Conservation (phyloP, 2,329 filamentous ascomycete genomes). For the Ophiostoma montium region DNA sequence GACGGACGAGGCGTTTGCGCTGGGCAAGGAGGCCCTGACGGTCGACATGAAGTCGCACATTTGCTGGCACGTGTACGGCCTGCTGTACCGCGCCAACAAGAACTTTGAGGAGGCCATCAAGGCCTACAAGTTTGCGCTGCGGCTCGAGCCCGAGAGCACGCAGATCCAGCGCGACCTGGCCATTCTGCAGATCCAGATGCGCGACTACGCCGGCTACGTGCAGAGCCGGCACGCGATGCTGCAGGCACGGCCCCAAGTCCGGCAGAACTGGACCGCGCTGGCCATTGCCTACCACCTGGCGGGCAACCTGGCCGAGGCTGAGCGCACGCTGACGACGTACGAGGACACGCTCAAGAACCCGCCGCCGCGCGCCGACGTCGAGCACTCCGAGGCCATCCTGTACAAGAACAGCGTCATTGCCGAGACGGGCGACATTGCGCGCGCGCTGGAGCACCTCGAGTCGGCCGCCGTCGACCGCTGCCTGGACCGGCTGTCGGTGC, state of each 20-base stretch:
- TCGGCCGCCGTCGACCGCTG: conserved; percentile 59
- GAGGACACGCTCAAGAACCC: conserved; percentile 81
- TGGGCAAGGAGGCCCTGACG: conserved; percentile 83
- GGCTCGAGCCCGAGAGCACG: conserved; percentile 81
- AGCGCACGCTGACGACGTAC: conserved; percentile 81
- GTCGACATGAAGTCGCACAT: conserved; percentile 99
- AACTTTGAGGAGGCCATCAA: conserved; percentile 99
- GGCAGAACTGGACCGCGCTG: conserved; percentile 96
- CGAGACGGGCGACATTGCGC: conserved; percentile 69
- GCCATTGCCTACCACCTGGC: conserved; percentile 84
- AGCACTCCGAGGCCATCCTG: conserved; percentile 84
- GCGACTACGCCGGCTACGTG: conserved; percentile 87
- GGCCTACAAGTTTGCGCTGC: conserved; percentile 92
- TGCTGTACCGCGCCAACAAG: conserved; percentile 85
- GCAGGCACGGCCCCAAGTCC: conserved; percentile 62
- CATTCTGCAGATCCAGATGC: conserved; percentile 87
- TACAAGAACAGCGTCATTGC: conserved; percentile 95
- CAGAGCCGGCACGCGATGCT: conserved; percentile 82
- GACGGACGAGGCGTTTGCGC: conserved; percentile 81
- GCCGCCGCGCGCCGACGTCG: conserved; percentile 65
- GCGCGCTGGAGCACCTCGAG: conserved; percentile 77
- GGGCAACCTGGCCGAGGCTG: conserved; percentile 74
- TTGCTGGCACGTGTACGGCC: conserved; percentile 97
- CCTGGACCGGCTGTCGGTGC: conserved; percentile 68
- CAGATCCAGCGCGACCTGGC: conserved; percentile 93